A percentile compares a stretch with the other conserved stretches of the same genome.
Evolutionary conservation across 2,329 filamentous ascomycete species (phyloP).

Genomic region (Westerdykella sp.): DNA sequence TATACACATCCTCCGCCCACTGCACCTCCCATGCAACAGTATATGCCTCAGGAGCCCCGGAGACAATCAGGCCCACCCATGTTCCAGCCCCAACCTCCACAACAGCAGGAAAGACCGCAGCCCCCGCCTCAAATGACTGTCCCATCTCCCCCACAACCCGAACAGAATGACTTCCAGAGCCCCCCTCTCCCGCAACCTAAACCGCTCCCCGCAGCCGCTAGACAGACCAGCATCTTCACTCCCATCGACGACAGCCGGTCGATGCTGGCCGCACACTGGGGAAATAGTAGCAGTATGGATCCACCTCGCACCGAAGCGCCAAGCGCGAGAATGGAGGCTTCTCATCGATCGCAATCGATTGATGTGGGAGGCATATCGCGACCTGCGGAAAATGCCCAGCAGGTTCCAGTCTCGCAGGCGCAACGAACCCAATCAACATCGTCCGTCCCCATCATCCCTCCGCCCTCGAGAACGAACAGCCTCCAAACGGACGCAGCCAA

Average conservation of each 20-base stretch:
- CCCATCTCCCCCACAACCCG: constrained; percentile 47
- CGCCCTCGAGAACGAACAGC: constrained; percentile 39
- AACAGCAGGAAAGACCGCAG: constrained; percentile 45
- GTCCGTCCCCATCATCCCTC: constrained; percentile 43
- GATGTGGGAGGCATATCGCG: constrained; percentile 51
- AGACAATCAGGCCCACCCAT: constrained; percentile 62
- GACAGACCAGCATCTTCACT: constrained; percentile 86
- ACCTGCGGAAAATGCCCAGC: constrained; percentile 20
- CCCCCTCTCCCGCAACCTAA: constrained; percentile 57
- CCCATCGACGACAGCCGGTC: constrained; percentile 92
- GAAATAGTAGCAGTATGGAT: constrained; percentile 49
- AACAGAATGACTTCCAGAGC: constrained; percentile 49
- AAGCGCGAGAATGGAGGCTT: constrained; percentile 37
- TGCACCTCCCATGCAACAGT: constrained; percentile 54
- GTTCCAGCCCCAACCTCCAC: constrained; percentile 54
- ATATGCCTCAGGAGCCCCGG: constrained; percentile 67
- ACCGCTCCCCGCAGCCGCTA: constrained; percentile 57
- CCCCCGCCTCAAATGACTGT: constrained; percentile 33
- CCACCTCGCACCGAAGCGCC: constrained; percentile 40
- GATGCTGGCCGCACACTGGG: constrained; percentile 74
- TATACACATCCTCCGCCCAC: constrained; percentile 40
- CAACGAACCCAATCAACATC: constrained; percentile 51
- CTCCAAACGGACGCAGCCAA: constrained; percentile 62
- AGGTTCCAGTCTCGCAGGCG: constrained; percentile 39
- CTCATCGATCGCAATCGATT: constrained; percentile 57